A percentile compares a stretch with the other conserved stretches of the same genome.
phyloP scores from a whole-genome alignment of 1,284 basidiomycete genomes.

The Pyrrhoderma lamaoense region DNA sequence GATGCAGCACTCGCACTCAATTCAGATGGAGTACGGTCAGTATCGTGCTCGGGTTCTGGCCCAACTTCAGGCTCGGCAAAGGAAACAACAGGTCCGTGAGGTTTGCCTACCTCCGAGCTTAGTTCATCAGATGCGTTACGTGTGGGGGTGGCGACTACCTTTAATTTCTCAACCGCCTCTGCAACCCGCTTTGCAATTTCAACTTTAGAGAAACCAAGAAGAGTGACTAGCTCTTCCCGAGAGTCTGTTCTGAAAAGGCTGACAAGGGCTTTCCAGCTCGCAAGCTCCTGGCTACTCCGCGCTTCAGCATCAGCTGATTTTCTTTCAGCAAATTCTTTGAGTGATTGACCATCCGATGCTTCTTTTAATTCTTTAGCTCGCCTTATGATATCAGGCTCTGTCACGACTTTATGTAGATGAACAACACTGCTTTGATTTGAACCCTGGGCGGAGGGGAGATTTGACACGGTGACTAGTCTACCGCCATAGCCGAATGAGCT shows the following conservation, averaged over 20 bases:
- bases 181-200: conserved; percentile 78
- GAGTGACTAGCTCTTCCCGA: conserved; percentile 82
- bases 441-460: conserved; percentile 64
- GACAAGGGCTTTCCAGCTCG: conserved; percentile 83
- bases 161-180: conserved; percentile 74
- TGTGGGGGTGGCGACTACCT: conserved; percentile 30
- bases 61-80: conserved; percentile 62
- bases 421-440: conserved; percentile 75
- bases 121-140: conserved; percentile 18
- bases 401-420: conserved; percentile 70
- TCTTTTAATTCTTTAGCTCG: conserved; percentile 68
- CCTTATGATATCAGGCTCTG: conserved; percentile 72
- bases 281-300: conserved; percentile 34
- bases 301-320: conserved; percentile 36
- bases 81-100: conserved; percentile 67
- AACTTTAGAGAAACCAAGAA: conserved; percentile 90
- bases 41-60: conserved; percentile 31
- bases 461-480: conserved; percentile 73
- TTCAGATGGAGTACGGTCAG: conserved; percentile 66
- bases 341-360: conserved; percentile 55
- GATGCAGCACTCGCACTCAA: conserved; percentile 56
- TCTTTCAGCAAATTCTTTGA: conserved; percentile 63
- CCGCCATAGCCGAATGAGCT: conserved; percentile 93
- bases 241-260: conserved; percentile 89
- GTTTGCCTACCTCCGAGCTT: conserved; percentile 33